Percentiles rank a stretch among this genome's conserved stretches.
phyloP scores from a whole-genome alignment of 768 basidiomycete species.

The Phylloporus rhodoxanthus region DNA sequence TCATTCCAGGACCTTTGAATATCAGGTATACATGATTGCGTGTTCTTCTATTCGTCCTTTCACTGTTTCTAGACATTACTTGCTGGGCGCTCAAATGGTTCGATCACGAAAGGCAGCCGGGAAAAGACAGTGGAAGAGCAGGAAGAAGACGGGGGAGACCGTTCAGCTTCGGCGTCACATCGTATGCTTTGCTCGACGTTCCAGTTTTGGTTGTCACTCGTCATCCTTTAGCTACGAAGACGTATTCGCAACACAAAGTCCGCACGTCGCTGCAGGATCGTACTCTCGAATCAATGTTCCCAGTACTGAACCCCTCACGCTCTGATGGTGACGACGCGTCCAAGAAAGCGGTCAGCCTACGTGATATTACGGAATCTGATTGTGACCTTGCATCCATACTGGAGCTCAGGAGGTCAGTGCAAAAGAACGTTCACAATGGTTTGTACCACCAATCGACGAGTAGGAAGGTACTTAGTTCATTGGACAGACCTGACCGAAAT shows the following conservation, averaged over 20 bases:
- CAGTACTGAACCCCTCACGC: conserved; percentile 52
- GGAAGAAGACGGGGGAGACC: conserved; percentile 30
- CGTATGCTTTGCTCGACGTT: conserved; percentile 13
- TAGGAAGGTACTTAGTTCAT: not conserved
- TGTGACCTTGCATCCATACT: conserved; percentile 74
- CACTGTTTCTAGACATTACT: conserved; percentile 45
- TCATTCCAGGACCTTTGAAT: conserved; percentile 65
- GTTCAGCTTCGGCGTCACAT: conserved; percentile 20
- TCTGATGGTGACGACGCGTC: conserved; percentile 24
- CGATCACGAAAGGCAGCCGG: conserved; percentile 16
- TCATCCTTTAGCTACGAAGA: conserved; percentile 36
- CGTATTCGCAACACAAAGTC: conserved; percentile 82
- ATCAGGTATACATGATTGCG: conserved; percentile 47
- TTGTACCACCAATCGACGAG: conserved; percentile 20
- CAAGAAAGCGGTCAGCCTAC: conserved; percentile 26
- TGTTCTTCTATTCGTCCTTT: not conserved
- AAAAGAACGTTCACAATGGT: conserved; percentile 68
- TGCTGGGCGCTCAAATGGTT: conserved; percentile 44
- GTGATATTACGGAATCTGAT: conserved; percentile 66
- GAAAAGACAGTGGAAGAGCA: conserved; percentile 38
- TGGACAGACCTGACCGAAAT: conserved; percentile 73
- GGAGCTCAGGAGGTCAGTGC: conserved; percentile 53
- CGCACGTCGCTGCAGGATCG: conserved; percentile 82
- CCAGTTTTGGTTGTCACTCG: conserved; percentile 3
- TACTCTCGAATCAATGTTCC: conserved; percentile 94